These are phyloP conservation scores for Mycena polygramma DNA, from an alignment of 768 basidiomycete genomes.

Conservation along the genomic window DNA sequence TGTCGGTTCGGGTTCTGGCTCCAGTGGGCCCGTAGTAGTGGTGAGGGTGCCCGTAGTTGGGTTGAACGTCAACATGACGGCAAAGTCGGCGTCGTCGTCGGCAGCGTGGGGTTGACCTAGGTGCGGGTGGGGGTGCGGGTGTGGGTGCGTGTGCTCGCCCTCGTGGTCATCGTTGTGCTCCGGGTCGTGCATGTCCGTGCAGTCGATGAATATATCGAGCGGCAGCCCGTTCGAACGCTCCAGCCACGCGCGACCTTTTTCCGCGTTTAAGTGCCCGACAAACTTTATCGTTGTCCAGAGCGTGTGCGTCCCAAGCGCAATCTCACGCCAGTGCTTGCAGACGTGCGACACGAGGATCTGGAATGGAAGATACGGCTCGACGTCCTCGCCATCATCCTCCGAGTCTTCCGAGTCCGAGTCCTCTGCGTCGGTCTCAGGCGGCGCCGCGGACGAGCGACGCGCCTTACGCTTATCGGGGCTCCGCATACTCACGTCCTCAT, in stretches of 20 bases:
- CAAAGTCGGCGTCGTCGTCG: slow-evolving; percentile 40
- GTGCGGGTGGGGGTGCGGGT: neutral
- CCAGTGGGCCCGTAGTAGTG: slow-evolving; percentile 2
- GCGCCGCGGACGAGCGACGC: slow-evolving; percentile 23
- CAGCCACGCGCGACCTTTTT: slow-evolving; percentile 59
- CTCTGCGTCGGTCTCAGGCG: slow-evolving; percentile 12
- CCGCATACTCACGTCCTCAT: slow-evolving; percentile 31
- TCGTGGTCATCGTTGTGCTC: slow-evolving; percentile 42
- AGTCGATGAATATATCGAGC: slow-evolving; percentile 66
- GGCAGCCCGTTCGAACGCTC: slow-evolving; percentile 68
- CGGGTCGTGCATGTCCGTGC: slow-evolving; percentile 47
- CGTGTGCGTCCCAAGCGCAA: slow-evolving; percentile 64
- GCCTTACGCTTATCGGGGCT: slow-evolving; percentile 25
- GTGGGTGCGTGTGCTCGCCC: slow-evolving; percentile 3
- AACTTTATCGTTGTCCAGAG: slow-evolving; percentile 70
- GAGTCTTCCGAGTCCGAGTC: slow-evolving; percentile 40
- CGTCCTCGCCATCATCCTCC: slow-evolving; percentile 37
- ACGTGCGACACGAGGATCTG: slow-evolving; percentile 69
- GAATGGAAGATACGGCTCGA: slow-evolving; percentile 29
- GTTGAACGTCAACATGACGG: slow-evolving; percentile 37
- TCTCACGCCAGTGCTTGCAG: slow-evolving; percentile 70
- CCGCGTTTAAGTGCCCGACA: slow-evolving; percentile 55
- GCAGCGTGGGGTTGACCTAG: too few relatives aligned
- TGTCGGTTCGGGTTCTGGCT: slow-evolving; percentile 5
- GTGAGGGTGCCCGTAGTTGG: slow-evolving; percentile 24